A percentile compares a stretch with the other conserved stretches of the same genome.
These are phyloP conservation scores for Hanseniaspora nectarophila DNA, from an alignment of 805 yeast species.

Conservation along the genomic window DNA sequence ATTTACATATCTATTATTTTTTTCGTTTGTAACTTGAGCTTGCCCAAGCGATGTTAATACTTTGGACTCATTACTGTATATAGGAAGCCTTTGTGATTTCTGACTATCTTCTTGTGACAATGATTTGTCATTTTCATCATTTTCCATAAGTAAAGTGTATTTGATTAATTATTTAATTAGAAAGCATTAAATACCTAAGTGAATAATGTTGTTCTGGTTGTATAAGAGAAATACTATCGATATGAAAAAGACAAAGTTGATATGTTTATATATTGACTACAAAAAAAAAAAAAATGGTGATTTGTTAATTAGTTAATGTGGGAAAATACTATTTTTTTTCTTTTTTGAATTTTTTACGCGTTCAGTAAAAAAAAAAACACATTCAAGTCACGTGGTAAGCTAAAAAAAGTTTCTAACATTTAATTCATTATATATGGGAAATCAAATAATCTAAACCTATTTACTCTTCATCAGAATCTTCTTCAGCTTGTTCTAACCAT, in stretches of 20 bases:
- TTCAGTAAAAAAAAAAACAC: too few species aligned
- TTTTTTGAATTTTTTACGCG: too few species aligned
- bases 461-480: slow-evolving; percentile 50
- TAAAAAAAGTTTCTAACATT: not conserved
- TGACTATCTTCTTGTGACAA: not conserved
- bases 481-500: slow-evolving; percentile 92
- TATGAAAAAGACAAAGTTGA: too few species aligned
- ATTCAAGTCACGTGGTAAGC: not conserved
- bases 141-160: not conserved
- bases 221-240: too few species aligned
- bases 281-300: too few species aligned
- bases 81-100: not conserved
- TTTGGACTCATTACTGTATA: slow-evolving; percentile 8
- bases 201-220: too few species aligned
- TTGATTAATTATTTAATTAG: too few species aligned
- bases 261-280: too few species aligned
- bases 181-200: too few species aligned
- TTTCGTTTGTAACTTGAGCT: not conserved
- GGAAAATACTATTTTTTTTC: too few species aligned
- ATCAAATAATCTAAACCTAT: slow-evolving; percentile 17
- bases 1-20: not conserved
- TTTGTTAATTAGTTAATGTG: too few species aligned
- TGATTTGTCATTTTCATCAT: not conserved
- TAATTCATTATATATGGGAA: slow-evolving; percentile 16
- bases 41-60: not conserved